Conservation (phyloP, 257 asterid species). For the Galeopsis tetrahit region DNA sequence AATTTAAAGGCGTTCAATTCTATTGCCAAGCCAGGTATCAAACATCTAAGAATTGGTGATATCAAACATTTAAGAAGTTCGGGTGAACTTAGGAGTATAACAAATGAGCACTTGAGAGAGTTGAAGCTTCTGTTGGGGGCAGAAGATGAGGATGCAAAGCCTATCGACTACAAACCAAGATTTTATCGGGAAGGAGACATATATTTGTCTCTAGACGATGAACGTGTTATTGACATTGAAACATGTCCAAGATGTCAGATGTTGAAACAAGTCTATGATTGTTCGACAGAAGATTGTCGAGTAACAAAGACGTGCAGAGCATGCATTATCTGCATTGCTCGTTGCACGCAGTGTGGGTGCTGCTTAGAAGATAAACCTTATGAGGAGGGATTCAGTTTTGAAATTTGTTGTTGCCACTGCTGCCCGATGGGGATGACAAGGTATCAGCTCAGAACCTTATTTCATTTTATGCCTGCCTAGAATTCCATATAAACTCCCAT, state of each 20-base stretch:
- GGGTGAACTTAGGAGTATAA: conserved; percentile 40
- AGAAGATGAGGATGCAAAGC: conserved; percentile 41
- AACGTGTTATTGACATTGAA: conserved; percentile 70
- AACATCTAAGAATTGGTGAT: conserved; percentile 61
- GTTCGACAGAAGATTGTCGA: conserved; percentile 67
- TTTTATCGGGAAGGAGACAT: conserved; percentile 45
- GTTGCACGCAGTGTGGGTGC: conserved; percentile 76
- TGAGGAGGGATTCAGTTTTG: conserved; percentile 63
- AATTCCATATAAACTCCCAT: too few species aligned
- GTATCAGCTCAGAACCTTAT: too few species aligned
- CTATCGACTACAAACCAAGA: conserved; percentile 46
- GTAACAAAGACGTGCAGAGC: conserved; percentile 61
- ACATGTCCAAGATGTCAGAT: conserved; percentile 70
- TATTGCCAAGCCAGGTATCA: conserved; percentile 59
- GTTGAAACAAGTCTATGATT: conserved; percentile 69
- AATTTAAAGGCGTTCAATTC: conserved; percentile 60
- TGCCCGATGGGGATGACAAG: too few species aligned
- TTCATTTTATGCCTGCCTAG: too few species aligned
- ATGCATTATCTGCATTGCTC: conserved; percentile 67
- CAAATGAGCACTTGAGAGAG: conserved; percentile 55
- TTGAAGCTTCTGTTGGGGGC: conserved; percentile 60
- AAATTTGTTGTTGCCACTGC: conserved; percentile 56
- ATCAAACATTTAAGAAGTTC: background rate
- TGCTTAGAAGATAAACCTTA: conserved; percentile 60
- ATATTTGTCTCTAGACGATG: conserved; percentile 68